Percentiles rank a stretch among this genome's conserved stretches.
Evolutionary conservation across 2,329 filamentous ascomycete species (phyloP).

Genomic region (Clonostachys chloroleuca): DNA sequence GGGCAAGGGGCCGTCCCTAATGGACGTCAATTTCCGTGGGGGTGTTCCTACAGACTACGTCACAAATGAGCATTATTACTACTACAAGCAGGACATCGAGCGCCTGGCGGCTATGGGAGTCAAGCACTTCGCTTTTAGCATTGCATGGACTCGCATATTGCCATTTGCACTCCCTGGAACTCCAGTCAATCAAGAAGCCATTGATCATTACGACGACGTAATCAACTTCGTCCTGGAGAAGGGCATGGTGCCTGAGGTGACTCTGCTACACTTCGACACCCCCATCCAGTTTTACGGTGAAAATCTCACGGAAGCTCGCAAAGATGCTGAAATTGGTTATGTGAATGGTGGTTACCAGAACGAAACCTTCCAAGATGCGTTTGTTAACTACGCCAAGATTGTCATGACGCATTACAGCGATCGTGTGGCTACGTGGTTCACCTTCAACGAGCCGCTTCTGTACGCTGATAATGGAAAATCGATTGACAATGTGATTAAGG

Average conservation of each 20-base stretch:
- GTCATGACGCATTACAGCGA: slow-evolving; percentile 46
- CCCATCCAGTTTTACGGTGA: slow-evolving; percentile 34
- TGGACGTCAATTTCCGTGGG: slow-evolving; percentile 29
- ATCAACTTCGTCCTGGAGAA: slow-evolving; percentile 43
- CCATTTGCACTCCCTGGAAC: slow-evolving; percentile 44
- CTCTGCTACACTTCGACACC: slow-evolving; percentile 44
- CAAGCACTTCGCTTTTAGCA: slow-evolving; percentile 45
- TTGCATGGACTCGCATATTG: slow-evolving; percentile 46
- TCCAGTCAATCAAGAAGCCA: slow-evolving; percentile 43
- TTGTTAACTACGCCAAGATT: slow-evolving; percentile 48
- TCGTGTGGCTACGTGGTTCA: slow-evolving; percentile 46
- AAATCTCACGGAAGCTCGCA: slow-evolving; percentile 15
- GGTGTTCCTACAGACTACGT: slow-evolving; percentile 21
- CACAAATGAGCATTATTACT: slow-evolving; percentile 47
- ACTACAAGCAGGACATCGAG: slow-evolving; percentile 53
- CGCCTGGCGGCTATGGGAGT: slow-evolving; percentile 46
- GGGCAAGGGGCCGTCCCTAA: slow-evolving; percentile 33
- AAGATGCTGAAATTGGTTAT: slow-evolving; percentile 25
- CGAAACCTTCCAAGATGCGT: slow-evolving; percentile 41
- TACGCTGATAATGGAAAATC: slow-evolving; percentile 30
- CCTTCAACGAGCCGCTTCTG: slow-evolving; percentile 47
- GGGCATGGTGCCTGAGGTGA: slow-evolving; percentile 42
- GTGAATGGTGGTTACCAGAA: slow-evolving; percentile 38
- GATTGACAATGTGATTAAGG: slow-evolving; percentile 34
- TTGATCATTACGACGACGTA: slow-evolving; percentile 50